These are phyloP conservation scores for Monosporozyma unispora DNA, from an alignment of 805 yeast species.

Conservation along the genomic window DNA sequence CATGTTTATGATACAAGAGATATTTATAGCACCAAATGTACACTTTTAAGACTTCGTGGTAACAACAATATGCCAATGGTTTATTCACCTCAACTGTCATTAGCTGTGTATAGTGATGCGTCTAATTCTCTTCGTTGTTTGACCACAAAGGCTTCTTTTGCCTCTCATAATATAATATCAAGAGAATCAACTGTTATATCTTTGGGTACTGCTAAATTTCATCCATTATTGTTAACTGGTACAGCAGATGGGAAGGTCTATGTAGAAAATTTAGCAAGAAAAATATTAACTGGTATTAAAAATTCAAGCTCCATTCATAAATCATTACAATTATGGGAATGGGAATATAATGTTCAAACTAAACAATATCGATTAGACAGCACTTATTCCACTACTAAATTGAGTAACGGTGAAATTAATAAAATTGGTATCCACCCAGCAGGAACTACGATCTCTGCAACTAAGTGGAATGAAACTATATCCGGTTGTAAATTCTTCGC, in stretches of 20 bases:
- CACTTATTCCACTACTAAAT: conserved; percentile 30
- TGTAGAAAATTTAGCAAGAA: conserved; percentile 34
- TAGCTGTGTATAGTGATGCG: conserved; percentile 37
- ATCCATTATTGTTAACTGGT: conserved; percentile 41
- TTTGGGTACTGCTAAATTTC: conserved; percentile 34
- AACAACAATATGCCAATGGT: conserved; percentile 22
- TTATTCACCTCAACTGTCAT: conserved; percentile 29
- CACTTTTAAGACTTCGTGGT: conserved; percentile 28
- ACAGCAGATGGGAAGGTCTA: conserved; percentile 42
- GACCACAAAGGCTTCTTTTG: conserved; percentile 32
- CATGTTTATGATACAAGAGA: conserved; percentile 31
- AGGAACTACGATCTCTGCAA: conserved; percentile 39
- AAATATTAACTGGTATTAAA: conserved; percentile 30
- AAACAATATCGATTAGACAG: conserved; percentile 36
- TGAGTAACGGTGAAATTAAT: conserved; percentile 21
- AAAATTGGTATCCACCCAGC: conserved; percentile 38
- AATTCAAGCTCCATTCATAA: conserved; percentile 24
- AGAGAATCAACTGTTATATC: conserved; percentile 36
- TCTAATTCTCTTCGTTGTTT: conserved; percentile 30
- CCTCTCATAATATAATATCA: conserved; percentile 28
- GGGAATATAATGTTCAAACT: conserved; percentile 34
- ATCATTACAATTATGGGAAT: conserved; percentile 29
- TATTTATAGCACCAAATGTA: conserved; percentile 23
- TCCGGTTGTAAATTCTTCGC: conserved; percentile 38
- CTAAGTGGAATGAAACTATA: conserved; percentile 51